Conservation (phyloP, 306 rosid species). For the Abrus pulchellus region DNA sequence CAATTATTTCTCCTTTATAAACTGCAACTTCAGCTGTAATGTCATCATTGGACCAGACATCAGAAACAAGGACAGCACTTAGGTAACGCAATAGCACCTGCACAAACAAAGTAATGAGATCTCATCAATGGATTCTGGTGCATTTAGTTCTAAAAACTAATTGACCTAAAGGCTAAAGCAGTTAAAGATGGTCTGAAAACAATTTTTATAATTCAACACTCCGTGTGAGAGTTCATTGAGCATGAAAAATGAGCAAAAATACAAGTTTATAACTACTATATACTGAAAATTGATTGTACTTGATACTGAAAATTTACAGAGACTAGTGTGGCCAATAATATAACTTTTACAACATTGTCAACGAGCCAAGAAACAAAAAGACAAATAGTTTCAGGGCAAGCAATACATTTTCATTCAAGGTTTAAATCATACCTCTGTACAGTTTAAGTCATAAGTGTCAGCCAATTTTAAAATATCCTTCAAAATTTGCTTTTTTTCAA, state of each 20-base stretch:
- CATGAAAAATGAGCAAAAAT: conserved; percentile 31
- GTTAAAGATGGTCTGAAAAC: conserved; percentile 28
- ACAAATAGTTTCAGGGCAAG: neutral
- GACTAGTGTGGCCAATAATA: conserved; percentile 9
- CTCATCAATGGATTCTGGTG: conserved; percentile 19
- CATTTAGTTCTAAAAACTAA: conserved; percentile 6
- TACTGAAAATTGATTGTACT: conserved; percentile 30
- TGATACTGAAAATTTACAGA: conserved; percentile 38
- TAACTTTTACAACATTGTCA: conserved; percentile 32
- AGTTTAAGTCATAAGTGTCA: conserved; percentile 76
- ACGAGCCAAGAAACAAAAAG: conserved; percentile 37
- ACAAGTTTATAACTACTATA: conserved; percentile 31
- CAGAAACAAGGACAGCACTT: conserved; percentile 81
- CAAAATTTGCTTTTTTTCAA: conserved; percentile 80
- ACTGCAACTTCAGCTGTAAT: conserved; percentile 75
- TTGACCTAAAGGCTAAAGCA: conserved; percentile 34
- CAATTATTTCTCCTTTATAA: conserved; percentile 66
- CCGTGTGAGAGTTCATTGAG: conserved; percentile 32
- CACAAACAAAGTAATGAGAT: conserved; percentile 51
- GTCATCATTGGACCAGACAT: conserved; percentile 91
- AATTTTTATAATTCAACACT: conserved; percentile 15
- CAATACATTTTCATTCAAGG: conserved; percentile 29
- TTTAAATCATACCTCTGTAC: conserved; percentile 71
- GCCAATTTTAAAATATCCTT: conserved; percentile 81
- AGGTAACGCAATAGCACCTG: conserved; percentile 81